These are phyloP conservation scores for Gossypium davidsonii DNA, from an alignment of 441 rosid species.

Conservation along the genomic window DNA sequence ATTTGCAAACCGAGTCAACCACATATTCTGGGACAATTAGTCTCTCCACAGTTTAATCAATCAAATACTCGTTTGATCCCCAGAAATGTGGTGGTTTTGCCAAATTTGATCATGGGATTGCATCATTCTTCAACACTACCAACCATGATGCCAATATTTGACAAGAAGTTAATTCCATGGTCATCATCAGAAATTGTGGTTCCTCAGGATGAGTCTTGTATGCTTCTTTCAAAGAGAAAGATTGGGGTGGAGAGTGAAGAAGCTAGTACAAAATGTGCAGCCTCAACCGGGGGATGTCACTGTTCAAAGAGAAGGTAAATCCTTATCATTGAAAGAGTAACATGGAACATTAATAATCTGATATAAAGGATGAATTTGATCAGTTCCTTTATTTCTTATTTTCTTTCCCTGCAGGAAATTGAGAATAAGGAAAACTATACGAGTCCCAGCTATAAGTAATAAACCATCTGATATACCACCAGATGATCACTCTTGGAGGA, in stretches of 20 bases:
- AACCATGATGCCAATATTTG: not conserved
- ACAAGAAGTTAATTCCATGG: constrained; percentile 9
- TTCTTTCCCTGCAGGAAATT: constrained; percentile 6
- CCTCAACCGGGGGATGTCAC: constrained; percentile 27
- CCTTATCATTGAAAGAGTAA: not conserved
- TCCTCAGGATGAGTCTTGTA: constrained; percentile 5
- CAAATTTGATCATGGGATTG: constrained; percentile 11
- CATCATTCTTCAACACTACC: constrained; percentile 8
- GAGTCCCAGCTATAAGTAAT: constrained; percentile 19
- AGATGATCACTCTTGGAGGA: constrained; percentile 20
- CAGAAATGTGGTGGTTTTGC: constrained; percentile 7
- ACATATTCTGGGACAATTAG: not conserved
- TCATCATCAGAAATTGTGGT: constrained; percentile 20
- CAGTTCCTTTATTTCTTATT: not conserved
- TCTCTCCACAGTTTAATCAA: constrained; percentile 12
- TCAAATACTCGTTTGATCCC: constrained; percentile 8
- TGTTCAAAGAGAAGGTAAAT: constrained; percentile 28
- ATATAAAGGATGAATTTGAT: not conserved
- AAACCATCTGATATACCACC: constrained; percentile 20
- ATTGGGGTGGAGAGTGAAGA: constrained; percentile 4
- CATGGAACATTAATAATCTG: not conserved
- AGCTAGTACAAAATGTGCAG: constrained; percentile 10
- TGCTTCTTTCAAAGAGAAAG: constrained; percentile 4
- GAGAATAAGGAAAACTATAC: constrained; percentile 14
- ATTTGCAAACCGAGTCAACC: not conserved